A percentile compares a stretch with the other conserved stretches of the same genome.
Conservation (phyloP, 257 asterid genomes). For the Capsicum baccatum region DNA sequence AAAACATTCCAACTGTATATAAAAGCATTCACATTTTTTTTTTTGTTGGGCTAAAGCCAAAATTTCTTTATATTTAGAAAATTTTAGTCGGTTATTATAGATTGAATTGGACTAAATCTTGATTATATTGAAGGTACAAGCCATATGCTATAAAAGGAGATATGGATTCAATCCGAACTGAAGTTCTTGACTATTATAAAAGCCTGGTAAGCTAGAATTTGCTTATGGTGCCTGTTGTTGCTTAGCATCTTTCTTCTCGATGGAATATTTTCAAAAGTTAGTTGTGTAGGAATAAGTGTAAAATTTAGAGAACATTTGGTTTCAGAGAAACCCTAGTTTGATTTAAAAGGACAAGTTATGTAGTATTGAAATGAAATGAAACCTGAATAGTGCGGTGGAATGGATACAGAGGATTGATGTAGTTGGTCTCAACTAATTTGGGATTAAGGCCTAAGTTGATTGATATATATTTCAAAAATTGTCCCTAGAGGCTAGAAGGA, state of each 20-base stretch:
- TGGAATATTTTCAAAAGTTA: neutral
- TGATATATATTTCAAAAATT: neutral
- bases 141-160: slow-evolving; percentile 91
- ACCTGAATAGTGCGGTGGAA: neutral
- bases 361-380: slow-evolving; percentile 2
- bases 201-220: slow-evolving; percentile 47
- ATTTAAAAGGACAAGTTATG: neutral
- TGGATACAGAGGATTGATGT: neutral
- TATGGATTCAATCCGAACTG: slow-evolving; percentile 86
- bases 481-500: neutral
- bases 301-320: neutral
- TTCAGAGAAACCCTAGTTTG: neutral
- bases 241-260: neutral
- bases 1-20: neutral
- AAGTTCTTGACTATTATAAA: slow-evolving; percentile 70
- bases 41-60: neutral
- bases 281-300: neutral
- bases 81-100: neutral
- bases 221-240: slow-evolving; percentile 13
- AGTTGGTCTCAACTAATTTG: neutral
- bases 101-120: slow-evolving; percentile 9
- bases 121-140: slow-evolving; percentile 61
- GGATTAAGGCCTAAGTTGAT: neutral
- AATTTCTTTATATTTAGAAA: neutral
- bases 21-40: neutral